Conservation (phyloP, 2,329 filamentous ascomycete species). For the Monosporascus sp. region DNA sequence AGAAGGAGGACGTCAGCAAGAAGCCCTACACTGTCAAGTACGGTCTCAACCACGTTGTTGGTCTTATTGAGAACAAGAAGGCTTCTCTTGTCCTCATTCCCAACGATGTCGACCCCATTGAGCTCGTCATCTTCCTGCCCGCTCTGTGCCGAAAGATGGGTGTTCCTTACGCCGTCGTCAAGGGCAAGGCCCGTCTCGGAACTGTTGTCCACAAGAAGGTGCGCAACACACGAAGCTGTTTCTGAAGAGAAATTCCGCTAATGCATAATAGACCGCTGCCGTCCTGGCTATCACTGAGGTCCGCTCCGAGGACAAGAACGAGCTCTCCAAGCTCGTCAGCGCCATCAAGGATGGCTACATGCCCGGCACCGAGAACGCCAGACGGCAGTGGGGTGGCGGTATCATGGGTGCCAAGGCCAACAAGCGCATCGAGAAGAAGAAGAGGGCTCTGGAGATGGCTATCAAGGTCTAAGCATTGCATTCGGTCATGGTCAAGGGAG, state of each 20-base stretch:
- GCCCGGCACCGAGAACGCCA: slow-evolving; percentile 87
- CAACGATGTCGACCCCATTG: slow-evolving; percentile 99
- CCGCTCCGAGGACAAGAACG: slow-evolving; percentile 95
- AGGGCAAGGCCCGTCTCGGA: slow-evolving; percentile 98
- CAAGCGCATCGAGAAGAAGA: slow-evolving; percentile 72
- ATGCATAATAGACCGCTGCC: slow-evolving; percentile 77
- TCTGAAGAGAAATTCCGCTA: slow-evolving; percentile 18
- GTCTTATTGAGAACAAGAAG: slow-evolving; percentile 99
- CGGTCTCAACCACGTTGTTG: slow-evolving; percentile 98
- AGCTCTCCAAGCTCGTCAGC: slow-evolving; percentile 93
- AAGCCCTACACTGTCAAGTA: slow-evolving; percentile 99
- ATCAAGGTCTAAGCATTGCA: slow-evolving; percentile 80
- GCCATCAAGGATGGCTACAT: slow-evolving; percentile 97
- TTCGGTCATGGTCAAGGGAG: slow-evolving; percentile 24
- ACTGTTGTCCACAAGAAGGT: slow-evolving; percentile 99
- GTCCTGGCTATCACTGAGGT: slow-evolving; percentile 95
- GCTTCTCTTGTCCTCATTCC: slow-evolving; percentile 95
- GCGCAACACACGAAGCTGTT: slow-evolving; percentile 14
- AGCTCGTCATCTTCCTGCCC: slow-evolving; percentile 98
- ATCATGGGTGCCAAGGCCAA: slow-evolving; percentile 97
- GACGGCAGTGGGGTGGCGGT: slow-evolving; percentile 97
- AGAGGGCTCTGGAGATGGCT: slow-evolving; percentile 87
- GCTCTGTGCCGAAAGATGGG: slow-evolving; percentile 99
- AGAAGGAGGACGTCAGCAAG: slow-evolving; percentile 99
- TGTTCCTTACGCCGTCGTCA: slow-evolving; percentile 97